Percentiles rank a stretch among this genome's conserved stretches.
Conservation (phyloP, 2,329 filamentous ascomycete genomes). For the Pyrenophora tritici-repentis region DNA sequence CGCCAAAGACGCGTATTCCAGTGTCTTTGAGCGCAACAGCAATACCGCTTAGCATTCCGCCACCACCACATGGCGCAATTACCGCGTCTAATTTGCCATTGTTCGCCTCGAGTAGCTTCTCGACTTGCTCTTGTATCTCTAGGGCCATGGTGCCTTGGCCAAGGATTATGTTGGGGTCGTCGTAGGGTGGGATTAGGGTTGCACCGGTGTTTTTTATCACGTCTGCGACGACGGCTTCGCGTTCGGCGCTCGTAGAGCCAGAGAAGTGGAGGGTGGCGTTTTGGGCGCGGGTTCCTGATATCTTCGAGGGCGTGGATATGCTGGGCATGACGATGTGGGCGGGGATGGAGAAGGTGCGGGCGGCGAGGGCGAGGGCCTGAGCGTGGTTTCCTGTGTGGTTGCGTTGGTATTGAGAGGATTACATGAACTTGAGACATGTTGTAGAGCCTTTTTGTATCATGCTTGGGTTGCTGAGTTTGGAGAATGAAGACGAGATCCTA, state of each 20-base stretch:
- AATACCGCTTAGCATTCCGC: constrained; percentile 83
- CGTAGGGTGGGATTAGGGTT: constrained; percentile 83
- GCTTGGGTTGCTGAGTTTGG: too few relatives aligned
- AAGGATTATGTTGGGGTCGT: constrained; percentile 88
- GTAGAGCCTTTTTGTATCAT: not conserved
- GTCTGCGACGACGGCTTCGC: constrained; percentile 74
- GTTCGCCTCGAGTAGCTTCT: constrained; percentile 52
- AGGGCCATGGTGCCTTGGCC: constrained; percentile 90
- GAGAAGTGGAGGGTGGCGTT: constrained; percentile 80
- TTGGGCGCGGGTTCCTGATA: constrained; percentile 78
- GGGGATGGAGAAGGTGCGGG: constrained; percentile 71
- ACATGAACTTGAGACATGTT: too few relatives aligned
- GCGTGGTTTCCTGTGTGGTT: constrained; percentile 79
- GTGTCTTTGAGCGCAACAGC: constrained; percentile 77
- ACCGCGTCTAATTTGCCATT: constrained; percentile 55
- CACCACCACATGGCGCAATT: constrained; percentile 83
- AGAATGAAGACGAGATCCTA: constrained; percentile 45
- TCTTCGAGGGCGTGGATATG: constrained; percentile 85
- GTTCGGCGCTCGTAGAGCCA: constrained; percentile 78
- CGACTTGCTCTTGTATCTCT: constrained; percentile 78
- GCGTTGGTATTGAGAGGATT: not conserved
- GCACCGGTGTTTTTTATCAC: constrained; percentile 75
- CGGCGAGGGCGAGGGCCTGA: constrained; percentile 87
- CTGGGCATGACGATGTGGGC: constrained; percentile 90
- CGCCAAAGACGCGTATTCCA: constrained; percentile 77